phyloP scores from a whole-genome alignment of 345 rosid species.

The rapeseed (Brassica napus) region Da-Ae NC_063452.1:62496501-62497000 shows the following conservation, averaged over 20 bases:
- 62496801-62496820: background rate
- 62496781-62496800: background rate
- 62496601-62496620: no score
- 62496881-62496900: background rate
- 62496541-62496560: no score
- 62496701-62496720: background rate
- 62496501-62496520: no score
- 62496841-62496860: background rate
- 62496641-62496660: no score
- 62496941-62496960: background rate
- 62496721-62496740: background rate
- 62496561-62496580: no score
- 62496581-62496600: no score
- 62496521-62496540: no score
- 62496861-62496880: background rate
- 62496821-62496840: background rate
- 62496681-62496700: background rate
- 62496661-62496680: no score
- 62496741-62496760: background rate
- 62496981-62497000: background rate
- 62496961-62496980: background rate
- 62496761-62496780: background rate
- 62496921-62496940: background rate
- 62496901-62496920: background rate
- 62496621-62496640: no score